Evolutionary conservation across 345 rosid genomes (phyloP).

Genomic region (Sonneratia alba): DNA sequence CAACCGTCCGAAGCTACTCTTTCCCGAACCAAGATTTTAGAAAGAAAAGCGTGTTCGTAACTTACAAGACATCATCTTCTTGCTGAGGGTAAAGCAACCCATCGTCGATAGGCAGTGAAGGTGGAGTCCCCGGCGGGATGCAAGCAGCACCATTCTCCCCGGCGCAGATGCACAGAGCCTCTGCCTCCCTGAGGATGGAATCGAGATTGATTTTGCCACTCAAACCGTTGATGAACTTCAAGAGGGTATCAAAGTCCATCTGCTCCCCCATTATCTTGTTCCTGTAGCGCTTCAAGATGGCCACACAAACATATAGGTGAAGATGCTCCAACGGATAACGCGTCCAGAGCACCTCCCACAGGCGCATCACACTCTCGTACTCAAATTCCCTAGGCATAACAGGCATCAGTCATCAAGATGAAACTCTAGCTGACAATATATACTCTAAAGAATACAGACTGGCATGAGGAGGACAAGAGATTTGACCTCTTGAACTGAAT

Average conservation of each 20-base stretch:
- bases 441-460: not conserved
- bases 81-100: slow-evolving; percentile 44
- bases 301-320: slow-evolving; percentile 78
- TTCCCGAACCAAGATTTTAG: not conserved
- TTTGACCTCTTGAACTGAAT: slow-evolving; percentile 94
- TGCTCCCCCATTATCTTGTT: slow-evolving; percentile 75
- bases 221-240: slow-evolving; percentile 90
- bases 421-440: not conserved
- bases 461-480: not conserved
- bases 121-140: slow-evolving; percentile 94
- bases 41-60: not conserved
- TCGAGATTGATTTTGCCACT: slow-evolving; percentile 75
- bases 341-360: slow-evolving; percentile 98
- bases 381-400: slow-evolving; percentile 63
- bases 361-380: slow-evolving; percentile 59
- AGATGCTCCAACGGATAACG: slow-evolving; percentile 78
- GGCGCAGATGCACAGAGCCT: slow-evolving; percentile 87
- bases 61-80: slow-evolving; percentile 52
- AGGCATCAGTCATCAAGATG: not conserved
- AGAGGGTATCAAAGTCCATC: slow-evolving; percentile 94
- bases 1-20: not conserved
- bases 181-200: slow-evolving; percentile 68
- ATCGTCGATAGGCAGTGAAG: slow-evolving; percentile 61
- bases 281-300: slow-evolving; percentile 82
- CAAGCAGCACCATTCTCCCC: slow-evolving; percentile 87